Percentiles rank a stretch among this genome's conserved stretches.
These are phyloP conservation scores for Carallia brachiata DNA, from an alignment of 345 rosid species.

Conservation along the genomic window DNA sequence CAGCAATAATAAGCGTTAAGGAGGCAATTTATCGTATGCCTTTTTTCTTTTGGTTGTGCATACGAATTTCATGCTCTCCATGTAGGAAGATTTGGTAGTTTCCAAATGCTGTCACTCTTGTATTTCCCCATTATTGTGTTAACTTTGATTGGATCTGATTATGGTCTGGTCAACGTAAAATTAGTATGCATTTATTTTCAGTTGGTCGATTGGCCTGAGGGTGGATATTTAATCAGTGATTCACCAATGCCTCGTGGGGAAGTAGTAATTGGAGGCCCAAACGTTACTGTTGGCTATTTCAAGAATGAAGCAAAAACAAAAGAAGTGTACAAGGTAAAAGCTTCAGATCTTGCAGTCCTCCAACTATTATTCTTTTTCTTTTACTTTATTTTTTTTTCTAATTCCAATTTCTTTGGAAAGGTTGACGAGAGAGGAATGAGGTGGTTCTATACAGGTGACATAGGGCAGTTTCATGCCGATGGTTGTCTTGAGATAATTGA, in stretches of 20 bases:
- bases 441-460: constrained; percentile 98
- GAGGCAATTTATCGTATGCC: background rate
- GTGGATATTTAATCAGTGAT: constrained; percentile 71
- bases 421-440: constrained; percentile 90
- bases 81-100: no score
- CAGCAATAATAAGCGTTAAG: background rate
- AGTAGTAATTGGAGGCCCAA: constrained; percentile 92
- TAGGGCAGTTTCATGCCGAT: constrained; percentile 86
- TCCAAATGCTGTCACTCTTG: background rate
- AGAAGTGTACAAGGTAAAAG: constrained; percentile 82
- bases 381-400: background rate
- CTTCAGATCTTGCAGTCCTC: background rate
- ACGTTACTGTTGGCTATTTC: constrained; percentile 87
- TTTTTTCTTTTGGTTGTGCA: no score
- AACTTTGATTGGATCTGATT: background rate
- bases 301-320: constrained; percentile 82
- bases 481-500: constrained; percentile 98
- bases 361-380: no score
- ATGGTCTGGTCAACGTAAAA: background rate
- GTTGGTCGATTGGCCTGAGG: constrained; percentile 97
- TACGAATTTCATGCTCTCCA: no score
- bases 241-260: constrained; percentile 96
- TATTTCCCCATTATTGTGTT: background rate
- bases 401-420: constrained; percentile 33
- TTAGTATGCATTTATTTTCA: constrained; percentile 30